Conservation (phyloP, 495 filamentous ascomycete genomes). For the Beverwykella pulmonaria region DNA sequence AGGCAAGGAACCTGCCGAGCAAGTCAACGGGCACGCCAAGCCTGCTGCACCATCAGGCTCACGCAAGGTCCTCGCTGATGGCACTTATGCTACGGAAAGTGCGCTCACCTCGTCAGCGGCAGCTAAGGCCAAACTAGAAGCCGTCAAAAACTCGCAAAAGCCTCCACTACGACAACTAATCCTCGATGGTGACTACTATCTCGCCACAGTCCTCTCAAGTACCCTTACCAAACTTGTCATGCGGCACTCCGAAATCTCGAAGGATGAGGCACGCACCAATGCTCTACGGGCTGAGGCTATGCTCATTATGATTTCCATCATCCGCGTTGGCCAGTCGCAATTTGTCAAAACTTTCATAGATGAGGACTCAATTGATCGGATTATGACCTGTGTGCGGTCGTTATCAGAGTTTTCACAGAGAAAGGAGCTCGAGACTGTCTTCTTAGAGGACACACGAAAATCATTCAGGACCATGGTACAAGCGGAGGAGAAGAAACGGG, state of each 20-base stretch:
- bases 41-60: slow-evolving; percentile 76
- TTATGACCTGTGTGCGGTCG: slow-evolving; percentile 94
- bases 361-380: slow-evolving; percentile 94
- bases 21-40: slow-evolving; percentile 81
- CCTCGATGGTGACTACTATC: slow-evolving; percentile 94
- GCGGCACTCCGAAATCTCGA: slow-evolving; percentile 93
- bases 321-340: slow-evolving; percentile 94
- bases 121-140: slow-evolving; percentile 87
- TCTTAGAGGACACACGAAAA: slow-evolving; percentile 93
- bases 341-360: slow-evolving; percentile 98
- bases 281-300: slow-evolving; percentile 95
- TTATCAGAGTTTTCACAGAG: slow-evolving; percentile 86
- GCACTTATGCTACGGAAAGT: slow-evolving; percentile 79
- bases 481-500: slow-evolving; percentile 95
- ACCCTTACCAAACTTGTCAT: slow-evolving; percentile 98
- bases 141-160: slow-evolving; percentile 95
- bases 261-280: slow-evolving; percentile 85
- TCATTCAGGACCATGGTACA: slow-evolving; percentile 99
- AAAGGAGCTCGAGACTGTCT: slow-evolving; percentile 87
- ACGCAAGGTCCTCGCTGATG: slow-evolving; percentile 89
- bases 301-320: slow-evolving; percentile 99
- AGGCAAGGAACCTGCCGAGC: slow-evolving; percentile 65
- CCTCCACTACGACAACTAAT: slow-evolving; percentile 94
- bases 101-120: slow-evolving; percentile 91
- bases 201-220: slow-evolving; percentile 90